Conservation (phyloP, 2,329 filamentous ascomycete species). For the Pseudogymnoascus sp. region DNA sequence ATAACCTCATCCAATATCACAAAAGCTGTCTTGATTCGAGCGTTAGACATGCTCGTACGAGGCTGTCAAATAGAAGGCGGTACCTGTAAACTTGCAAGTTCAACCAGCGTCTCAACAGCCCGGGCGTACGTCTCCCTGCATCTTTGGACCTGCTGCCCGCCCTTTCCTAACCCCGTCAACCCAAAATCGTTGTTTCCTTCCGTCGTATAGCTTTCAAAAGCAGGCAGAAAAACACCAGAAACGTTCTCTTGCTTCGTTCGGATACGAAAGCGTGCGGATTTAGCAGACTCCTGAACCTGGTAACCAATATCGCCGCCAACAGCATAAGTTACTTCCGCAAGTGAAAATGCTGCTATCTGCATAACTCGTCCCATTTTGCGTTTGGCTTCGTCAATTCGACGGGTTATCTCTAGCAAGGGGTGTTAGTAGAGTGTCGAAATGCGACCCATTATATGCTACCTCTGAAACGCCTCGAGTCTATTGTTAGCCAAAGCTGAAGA, state of each 20-base stretch:
- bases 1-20: constrained; percentile 98
- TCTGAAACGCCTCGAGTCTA: constrained; percentile 65
- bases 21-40: constrained; percentile 64
- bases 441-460: constrained; percentile 42
- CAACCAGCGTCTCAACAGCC: constrained; percentile 90
- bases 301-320: constrained; percentile 93
- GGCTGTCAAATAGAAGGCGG: constrained; percentile 16
- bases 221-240: constrained; percentile 85
- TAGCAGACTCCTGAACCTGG: constrained; percentile 93
- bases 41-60: constrained; percentile 9
- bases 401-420: constrained; percentile 74
- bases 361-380: constrained; percentile 99
- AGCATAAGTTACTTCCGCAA: constrained; percentile 95
- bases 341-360: constrained; percentile 96
- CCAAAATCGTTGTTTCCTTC: constrained; percentile 94
- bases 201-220: constrained; percentile 83
- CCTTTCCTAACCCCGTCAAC: constrained; percentile 90
- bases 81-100: constrained; percentile 83
- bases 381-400: constrained; percentile 96
- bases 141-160: constrained; percentile 91
- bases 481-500: constrained; percentile 22
- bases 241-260: constrained; percentile 98
- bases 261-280: constrained; percentile 84
- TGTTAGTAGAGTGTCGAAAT: constrained; percentile 6
- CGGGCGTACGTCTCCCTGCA: constrained; percentile 93